Evolutionary conservation across 495 filamentous ascomycete genomes (phyloP).

Genomic region (Sporormia fimetaria): DNA sequence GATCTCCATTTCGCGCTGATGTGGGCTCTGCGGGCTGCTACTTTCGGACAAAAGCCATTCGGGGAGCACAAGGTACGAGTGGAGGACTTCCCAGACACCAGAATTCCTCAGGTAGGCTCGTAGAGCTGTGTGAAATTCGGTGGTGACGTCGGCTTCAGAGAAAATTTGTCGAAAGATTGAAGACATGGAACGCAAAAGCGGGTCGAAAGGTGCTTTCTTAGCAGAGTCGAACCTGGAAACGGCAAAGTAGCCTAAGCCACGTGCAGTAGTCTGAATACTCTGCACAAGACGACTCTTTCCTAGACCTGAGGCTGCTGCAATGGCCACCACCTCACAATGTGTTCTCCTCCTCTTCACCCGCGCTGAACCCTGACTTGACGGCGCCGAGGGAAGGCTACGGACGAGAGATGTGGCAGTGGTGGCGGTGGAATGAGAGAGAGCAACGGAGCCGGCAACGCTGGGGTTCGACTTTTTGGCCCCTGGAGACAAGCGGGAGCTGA

Average conservation of each 20-base stretch:
- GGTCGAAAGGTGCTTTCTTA: constrained; percentile 69
- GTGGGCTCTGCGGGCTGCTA: constrained; percentile 19
- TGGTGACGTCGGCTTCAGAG: constrained; percentile 76
- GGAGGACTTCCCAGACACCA: constrained; percentile 60
- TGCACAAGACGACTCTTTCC: constrained; percentile 79
- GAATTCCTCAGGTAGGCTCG: constrained; percentile 55
- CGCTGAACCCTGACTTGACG: too few relatives aligned
- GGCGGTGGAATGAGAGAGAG: too few relatives aligned
- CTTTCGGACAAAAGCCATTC: constrained; percentile 51
- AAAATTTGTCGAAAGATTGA: constrained; percentile 84
- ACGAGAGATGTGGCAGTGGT: too few relatives aligned
- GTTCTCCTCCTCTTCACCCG: constrained; percentile 52
- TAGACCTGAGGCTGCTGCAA: constrained; percentile 63
- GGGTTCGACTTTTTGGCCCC: too few relatives aligned
- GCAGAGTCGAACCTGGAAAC: constrained; percentile 78
- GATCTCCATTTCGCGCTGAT: constrained; percentile 23
- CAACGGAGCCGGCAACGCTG: too few relatives aligned
- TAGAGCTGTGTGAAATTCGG: constrained; percentile 65
- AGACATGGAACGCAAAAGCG: constrained; percentile 65
- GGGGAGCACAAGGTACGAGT: constrained; percentile 66
- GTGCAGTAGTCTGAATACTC: constrained; percentile 59
- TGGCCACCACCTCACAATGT: constrained; percentile 65
- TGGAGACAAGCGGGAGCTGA: too few relatives aligned
- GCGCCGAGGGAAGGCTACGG: too few relatives aligned
- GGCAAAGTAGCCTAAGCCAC: constrained; percentile 67